A percentile compares a stretch with the other conserved stretches of the same genome.
These are phyloP conservation scores for Penstemon barbatus DNA, from an alignment of 257 asterid species.

Conservation along the genomic window DNA sequence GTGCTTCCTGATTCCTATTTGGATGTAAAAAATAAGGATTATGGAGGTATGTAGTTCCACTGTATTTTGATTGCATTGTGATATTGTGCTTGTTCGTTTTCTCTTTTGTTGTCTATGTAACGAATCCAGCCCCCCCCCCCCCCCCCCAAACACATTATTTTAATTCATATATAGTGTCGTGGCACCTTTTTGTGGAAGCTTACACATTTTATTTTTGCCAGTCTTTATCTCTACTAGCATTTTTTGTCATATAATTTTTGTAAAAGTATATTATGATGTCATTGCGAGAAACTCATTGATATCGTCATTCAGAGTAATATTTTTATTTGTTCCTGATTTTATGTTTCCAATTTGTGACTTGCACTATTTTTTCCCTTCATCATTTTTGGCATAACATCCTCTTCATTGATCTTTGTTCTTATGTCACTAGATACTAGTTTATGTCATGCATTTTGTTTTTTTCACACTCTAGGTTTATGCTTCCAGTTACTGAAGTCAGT, in stretches of 20 bases:
- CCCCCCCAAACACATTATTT: background rate
- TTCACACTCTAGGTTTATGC: too few relatives aligned
- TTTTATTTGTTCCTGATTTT: too few relatives aligned
- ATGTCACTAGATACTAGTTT: too few relatives aligned
- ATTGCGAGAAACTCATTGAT: background rate
- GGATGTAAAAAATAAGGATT: constrained; percentile 87
- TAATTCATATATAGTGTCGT: too few relatives aligned
- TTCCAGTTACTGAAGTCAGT: too few relatives aligned
- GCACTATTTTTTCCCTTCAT: too few relatives aligned
- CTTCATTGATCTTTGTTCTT: too few relatives aligned
- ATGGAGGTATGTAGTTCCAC: constrained; percentile 66
- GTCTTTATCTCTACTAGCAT: background rate
- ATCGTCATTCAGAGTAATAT: background rate
- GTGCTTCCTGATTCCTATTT: constrained; percentile 97
- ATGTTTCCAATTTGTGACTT: too few relatives aligned
- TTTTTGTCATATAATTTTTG: background rate
- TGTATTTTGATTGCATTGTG: background rate
- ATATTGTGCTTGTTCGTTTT: background rate
- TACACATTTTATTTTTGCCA: background rate
- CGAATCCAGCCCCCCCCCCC: background rate
- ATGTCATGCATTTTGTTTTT: too few relatives aligned
- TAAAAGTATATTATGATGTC: too few relatives aligned
- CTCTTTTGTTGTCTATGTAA: background rate
- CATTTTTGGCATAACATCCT: too few relatives aligned
- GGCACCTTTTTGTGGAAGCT: too few relatives aligned